Evolutionary conservation across 2,329 filamentous ascomycete species (phyloP).

Genomic region (Neophaeococcomyces mojaviensis): DNA sequence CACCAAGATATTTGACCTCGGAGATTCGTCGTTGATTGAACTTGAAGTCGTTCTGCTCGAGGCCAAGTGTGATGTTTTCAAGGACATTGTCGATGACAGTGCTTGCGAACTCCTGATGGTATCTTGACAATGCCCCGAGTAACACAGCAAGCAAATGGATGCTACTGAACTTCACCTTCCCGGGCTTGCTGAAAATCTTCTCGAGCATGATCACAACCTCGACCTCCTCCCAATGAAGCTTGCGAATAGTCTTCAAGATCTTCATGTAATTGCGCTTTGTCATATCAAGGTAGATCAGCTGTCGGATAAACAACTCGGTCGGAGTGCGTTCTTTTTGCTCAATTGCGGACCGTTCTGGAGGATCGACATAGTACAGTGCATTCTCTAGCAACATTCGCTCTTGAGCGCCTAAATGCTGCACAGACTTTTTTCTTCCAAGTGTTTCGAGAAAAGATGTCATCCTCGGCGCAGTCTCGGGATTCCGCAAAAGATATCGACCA

Average conservation of each 20-base stretch:
- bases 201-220: slow-evolving; percentile 74
- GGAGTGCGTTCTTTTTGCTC: slow-evolving; percentile 94
- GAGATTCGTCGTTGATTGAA: slow-evolving; percentile 92
- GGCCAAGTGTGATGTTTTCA: slow-evolving; percentile 76
- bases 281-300: slow-evolving; percentile 87
- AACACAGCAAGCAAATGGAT: slow-evolving; percentile 89
- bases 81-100: slow-evolving; percentile 86
- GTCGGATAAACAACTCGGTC: slow-evolving; percentile 84
- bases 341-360: slow-evolving; percentile 85
- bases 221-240: slow-evolving; percentile 92
- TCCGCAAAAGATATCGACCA: slow-evolving; percentile 85
- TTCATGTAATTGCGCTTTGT: slow-evolving; percentile 91
- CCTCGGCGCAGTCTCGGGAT: slow-evolving; percentile 81
- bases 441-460: slow-evolving; percentile 95
- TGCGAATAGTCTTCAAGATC: slow-evolving; percentile 85
- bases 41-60: slow-evolving; percentile 95
- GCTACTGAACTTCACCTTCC: slow-evolving; percentile 95
- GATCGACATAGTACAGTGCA: slow-evolving; percentile 94
- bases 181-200: slow-evolving; percentile 91
- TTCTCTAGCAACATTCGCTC: slow-evolving; percentile 99
- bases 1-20: slow-evolving; percentile 91
- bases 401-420: slow-evolving; percentile 88
- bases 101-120: slow-evolving; percentile 85
- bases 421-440: slow-evolving; percentile 87
- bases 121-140: slow-evolving; percentile 78